A percentile compares a stretch with the other conserved stretches of the same genome.
These are phyloP conservation scores for Podospora didyma DNA, from an alignment of 495 filamentous ascomycete genomes.

Conservation along the genomic window DNA sequence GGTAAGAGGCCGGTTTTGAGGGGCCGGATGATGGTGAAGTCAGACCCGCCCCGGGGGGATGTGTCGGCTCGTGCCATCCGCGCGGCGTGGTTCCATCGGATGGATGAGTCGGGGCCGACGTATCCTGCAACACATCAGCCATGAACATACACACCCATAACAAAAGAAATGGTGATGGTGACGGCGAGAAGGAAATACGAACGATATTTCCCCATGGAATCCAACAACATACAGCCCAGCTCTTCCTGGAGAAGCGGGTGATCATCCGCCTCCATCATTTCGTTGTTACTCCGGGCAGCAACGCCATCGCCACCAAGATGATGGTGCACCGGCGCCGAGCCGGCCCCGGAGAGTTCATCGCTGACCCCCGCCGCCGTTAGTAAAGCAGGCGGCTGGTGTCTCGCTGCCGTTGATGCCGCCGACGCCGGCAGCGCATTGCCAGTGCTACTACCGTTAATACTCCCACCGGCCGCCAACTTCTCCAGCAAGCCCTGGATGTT, in stretches of 20 bases:
- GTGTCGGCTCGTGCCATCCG: not conserved
- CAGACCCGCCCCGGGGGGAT: not conserved
- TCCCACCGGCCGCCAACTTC: not conserved
- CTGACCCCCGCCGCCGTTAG: not conserved
- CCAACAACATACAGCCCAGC: slow-evolving; percentile 2
- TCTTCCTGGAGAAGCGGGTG: slow-evolving; percentile 4
- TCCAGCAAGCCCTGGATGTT: slow-evolving; percentile 6
- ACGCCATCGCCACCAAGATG: too few species aligned
- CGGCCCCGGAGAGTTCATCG: not conserved
- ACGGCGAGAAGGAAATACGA: not conserved
- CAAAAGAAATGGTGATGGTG: not conserved
- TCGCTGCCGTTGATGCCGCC: not conserved
- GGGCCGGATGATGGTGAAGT: not conserved
- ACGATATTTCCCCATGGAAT: slow-evolving; percentile 7
- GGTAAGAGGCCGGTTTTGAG: slow-evolving; percentile 3
- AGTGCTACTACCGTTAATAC: too few species aligned
- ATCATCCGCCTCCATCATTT: slow-evolving; percentile 3
- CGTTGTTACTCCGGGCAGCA: not conserved
- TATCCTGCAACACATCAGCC: not conserved
- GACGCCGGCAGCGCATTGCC: too few species aligned
- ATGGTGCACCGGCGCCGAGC: not conserved
- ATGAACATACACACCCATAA: too few species aligned
- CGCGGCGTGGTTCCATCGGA: slow-evolving; percentile 7
- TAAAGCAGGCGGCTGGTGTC: too few species aligned
- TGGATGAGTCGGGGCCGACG: slow-evolving; percentile 8